These are phyloP conservation scores for Geosiphon pyriformis DNA, from an alignment of 192 early-diverging fungal species.

Conservation along the genomic window DNA sequence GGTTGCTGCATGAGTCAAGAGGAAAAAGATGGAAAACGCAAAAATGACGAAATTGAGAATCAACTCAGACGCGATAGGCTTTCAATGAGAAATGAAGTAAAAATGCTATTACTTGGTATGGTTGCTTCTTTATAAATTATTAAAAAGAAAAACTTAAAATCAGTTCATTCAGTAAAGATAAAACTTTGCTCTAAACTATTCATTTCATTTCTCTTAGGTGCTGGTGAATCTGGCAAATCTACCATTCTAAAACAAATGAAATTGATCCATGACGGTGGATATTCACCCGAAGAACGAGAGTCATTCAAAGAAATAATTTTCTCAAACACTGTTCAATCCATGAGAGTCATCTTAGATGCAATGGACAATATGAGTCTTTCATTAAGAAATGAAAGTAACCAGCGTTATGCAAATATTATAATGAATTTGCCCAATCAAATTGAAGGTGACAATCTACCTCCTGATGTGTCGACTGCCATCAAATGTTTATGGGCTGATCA, in stretches of 20 bases:
- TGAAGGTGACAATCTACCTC: slow-evolving; percentile 79
- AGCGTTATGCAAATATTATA: slow-evolving; percentile 66
- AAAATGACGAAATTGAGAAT: slow-evolving; percentile 89
- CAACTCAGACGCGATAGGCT: slow-evolving; percentile 78
- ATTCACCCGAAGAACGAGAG: slow-evolving; percentile 82
- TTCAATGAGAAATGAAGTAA: slow-evolving; percentile 84
- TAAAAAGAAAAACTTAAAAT: not conserved
- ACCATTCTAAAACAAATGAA: slow-evolving; percentile 99
- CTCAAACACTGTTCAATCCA: slow-evolving; percentile 92
- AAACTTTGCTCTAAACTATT: not conserved
- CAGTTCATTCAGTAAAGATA: slow-evolving; percentile 4
- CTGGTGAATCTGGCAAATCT: slow-evolving; percentile 96
- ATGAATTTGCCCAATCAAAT: slow-evolving; percentile 81
- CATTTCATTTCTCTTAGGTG: slow-evolving; percentile 47
- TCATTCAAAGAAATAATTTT: slow-evolving; percentile 96
- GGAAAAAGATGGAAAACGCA: slow-evolving; percentile 74
- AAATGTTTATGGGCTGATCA: slow-evolving; percentile 78
- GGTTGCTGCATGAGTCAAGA: slow-evolving; percentile 86
- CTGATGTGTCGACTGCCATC: slow-evolving; percentile 74
- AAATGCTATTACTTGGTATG: slow-evolving; percentile 88
- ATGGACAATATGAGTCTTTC: slow-evolving; percentile 83
- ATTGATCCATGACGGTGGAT: slow-evolving; percentile 94
- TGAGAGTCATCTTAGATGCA: slow-evolving; percentile 92
- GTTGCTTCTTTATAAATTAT: not conserved
- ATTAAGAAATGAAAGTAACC: slow-evolving; percentile 63